Evolutionary conservation across 306 rosid genomes (phyloP), one percentile per base, ranked within the genome.

Genomic region (Arachis hypogaea): DNA sequence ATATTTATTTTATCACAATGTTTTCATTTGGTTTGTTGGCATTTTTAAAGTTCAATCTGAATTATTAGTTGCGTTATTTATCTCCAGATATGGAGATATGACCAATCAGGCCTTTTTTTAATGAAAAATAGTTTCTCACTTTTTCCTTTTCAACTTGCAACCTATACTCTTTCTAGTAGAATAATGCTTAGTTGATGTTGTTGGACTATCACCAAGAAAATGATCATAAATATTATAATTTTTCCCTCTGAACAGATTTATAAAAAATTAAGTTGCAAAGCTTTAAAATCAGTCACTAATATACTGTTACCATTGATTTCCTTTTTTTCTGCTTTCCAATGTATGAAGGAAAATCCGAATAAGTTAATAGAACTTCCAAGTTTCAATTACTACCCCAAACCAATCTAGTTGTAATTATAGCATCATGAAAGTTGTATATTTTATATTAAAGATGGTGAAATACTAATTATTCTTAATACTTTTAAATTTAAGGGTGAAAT

Each of bases 401-500:
- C 46, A 47, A 9, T 63, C 12, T 43, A n/a, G 16, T 43, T 59
- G 68, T 59, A 70, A n/a, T 65, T 36, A 42, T 71, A 42, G 42
- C 45, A 47, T 59, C 46, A 38, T 43, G 66, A 71, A 59, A 58
- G 74, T 2, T 11, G 16, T 47, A 69, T 71, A n/a, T 44, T 72
- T 71, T 49, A 1, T 59, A 40, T 63, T 66, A 14, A 47, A 58
- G 52, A 73, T 51, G 45, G 30, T 71, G 55, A 18, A 42, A 66
- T 52, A 9, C 50, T 52, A 40, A 10, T 38, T 70, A 22, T 79
- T 73, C 66, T 75, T 63, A 72, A 65, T 69, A 43, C 63, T 73
- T 75, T 14, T 78, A 78, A 78, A 45, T 61, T 80, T 78, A 60
- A 93, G 98, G 97, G 96, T 11, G 93, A 93, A 71, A 88, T 89